These are phyloP conservation scores for Polytrichum commune DNA, from an alignment of 225 moss, liverwort and hornwort species.

Conservation along the genomic window DNA sequence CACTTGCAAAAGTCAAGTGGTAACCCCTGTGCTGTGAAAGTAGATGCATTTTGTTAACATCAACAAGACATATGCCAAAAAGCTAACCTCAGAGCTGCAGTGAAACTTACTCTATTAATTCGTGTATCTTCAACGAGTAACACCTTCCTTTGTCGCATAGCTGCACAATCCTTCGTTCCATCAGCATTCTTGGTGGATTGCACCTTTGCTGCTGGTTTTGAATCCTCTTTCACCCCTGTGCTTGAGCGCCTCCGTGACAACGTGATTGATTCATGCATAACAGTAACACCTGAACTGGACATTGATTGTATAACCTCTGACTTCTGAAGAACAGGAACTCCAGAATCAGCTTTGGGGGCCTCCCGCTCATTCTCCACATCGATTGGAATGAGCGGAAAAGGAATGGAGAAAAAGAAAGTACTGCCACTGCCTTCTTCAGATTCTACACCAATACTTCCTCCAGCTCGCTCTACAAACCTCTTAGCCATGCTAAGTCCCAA, in stretches of 20 bases:
- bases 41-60: not conserved
- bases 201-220: not conserved
- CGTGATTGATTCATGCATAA: conserved; percentile 32
- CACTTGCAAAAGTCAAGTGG: too few relatives aligned
- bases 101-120: conserved; percentile 59
- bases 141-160: conserved; percentile 24
- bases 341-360: conserved; percentile 17
- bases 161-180: not conserved
- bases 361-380: conserved; percentile 29
- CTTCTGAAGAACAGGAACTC: conserved; percentile 36
- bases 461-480: conserved; percentile 70
- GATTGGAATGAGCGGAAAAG: conserved; percentile 56
- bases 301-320: conserved; percentile 43
- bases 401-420: conserved; percentile 67
- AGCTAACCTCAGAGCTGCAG: too few relatives aligned
- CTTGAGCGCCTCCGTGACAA: conserved; percentile 29
- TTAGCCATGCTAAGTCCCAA: conserved; percentile 75
- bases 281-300: conserved; percentile 37
- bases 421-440: conserved; percentile 72
- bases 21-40: too few relatives aligned
- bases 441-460: conserved; percentile 74
- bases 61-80: too few relatives aligned
- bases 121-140: conserved; percentile 75
- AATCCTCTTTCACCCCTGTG: conserved; percentile 13
- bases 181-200: conserved; percentile 7